These are phyloP conservation scores for Dalbergia oliveri DNA, from an alignment of 306 rosid genomes.

Conservation along the genomic window DNA sequence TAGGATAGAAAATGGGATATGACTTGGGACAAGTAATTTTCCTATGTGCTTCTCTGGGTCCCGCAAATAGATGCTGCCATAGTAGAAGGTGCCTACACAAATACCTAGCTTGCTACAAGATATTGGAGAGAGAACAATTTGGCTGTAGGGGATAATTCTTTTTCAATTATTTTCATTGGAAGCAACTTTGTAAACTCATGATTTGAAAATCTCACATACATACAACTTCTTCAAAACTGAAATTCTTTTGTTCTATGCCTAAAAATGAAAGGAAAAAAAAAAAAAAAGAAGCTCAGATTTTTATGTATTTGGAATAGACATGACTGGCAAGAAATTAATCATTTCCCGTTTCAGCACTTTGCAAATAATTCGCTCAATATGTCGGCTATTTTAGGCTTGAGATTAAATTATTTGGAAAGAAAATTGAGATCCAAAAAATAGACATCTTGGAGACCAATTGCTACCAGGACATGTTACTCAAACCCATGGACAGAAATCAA, in stretches of 20 bases:
- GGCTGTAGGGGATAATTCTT: not conserved
- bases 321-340: not conserved
- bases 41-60: too few relatives aligned
- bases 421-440: not conserved
- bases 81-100: not conserved
- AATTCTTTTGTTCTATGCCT: not conserved
- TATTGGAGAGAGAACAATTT: not conserved
- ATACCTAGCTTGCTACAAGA: not conserved
- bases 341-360: conserved; percentile 7
- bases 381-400: not conserved
- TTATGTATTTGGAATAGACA: not conserved
- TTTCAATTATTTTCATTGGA: not conserved
- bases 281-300: not conserved
- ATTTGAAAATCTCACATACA: not conserved
- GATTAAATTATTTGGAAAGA: not conserved
- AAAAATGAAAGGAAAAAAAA: not conserved
- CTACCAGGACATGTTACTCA: conserved; percentile 6
- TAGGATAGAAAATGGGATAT: too few relatives aligned
- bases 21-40: too few relatives aligned
- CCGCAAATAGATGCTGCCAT: not conserved
- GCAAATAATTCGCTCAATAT: conserved; percentile 5
- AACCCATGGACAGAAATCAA: not conserved
- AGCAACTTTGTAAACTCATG: not conserved
- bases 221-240: not conserved
- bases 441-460: not conserved